Conservation (phyloP, 345 rosid species). For the Brassica carinata region DNA sequence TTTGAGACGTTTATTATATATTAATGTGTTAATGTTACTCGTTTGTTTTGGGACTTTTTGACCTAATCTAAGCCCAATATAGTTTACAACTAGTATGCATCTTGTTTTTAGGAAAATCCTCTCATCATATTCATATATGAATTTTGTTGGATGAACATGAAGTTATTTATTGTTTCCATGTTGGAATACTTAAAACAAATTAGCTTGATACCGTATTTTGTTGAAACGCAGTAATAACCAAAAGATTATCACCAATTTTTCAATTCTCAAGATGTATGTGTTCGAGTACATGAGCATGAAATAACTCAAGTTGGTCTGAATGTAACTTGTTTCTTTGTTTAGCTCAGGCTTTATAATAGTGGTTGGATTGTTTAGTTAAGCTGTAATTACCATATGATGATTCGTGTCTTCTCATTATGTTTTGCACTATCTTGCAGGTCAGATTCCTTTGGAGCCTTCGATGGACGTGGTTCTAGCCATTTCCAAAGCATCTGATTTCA, state of each 20-base stretch:
- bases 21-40: not conserved
- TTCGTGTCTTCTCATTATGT: not conserved
- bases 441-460: conserved; percentile 68
- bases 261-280: not conserved
- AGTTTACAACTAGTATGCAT: too few relatives aligned
- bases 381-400: conserved; percentile 1
- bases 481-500: conserved; percentile 55
- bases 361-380: not conserved
- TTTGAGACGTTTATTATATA: too few relatives aligned
- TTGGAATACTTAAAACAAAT: not conserved
- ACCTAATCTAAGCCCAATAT: too few relatives aligned
- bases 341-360: not conserved
- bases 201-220: not conserved
- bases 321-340: too few relatives aligned
- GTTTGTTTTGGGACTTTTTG: too few relatives aligned
- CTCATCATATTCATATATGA: too few relatives aligned
- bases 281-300: too few relatives aligned
- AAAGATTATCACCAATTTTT: not conserved
- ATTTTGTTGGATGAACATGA: not conserved
- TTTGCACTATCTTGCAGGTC: conserved; percentile 47
- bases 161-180: not conserved
- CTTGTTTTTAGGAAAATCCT: too few relatives aligned
- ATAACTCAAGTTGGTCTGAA: too few relatives aligned
- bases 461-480: conserved; percentile 51
- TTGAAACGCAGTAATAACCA: not conserved